Conservation (phyloP, 2,329 filamentous ascomycete genomes). For the Sporothrix dimorphospora region DNA sequence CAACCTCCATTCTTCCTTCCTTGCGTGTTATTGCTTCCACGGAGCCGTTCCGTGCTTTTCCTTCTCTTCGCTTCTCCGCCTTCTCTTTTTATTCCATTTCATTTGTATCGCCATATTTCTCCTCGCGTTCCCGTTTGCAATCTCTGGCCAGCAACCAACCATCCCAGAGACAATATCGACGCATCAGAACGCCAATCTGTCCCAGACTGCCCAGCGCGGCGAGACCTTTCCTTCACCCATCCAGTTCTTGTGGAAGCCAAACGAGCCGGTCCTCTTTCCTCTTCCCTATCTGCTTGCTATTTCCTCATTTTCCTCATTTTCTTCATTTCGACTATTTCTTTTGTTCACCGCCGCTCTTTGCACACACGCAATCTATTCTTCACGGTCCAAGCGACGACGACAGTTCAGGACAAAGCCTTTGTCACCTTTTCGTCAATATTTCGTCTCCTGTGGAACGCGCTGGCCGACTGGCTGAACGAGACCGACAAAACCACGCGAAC, state of each 20-base stretch:
- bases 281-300: neutral
- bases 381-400: neutral
- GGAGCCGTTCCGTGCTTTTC: slow-evolving; percentile 5
- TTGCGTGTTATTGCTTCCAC: slow-evolving; percentile 5
- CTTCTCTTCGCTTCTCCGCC: slow-evolving; percentile 16
- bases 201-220: slow-evolving; percentile 6
- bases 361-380: neutral
- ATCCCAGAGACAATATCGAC: slow-evolving; percentile 21
- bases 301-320: neutral
- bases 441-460: slow-evolving; percentile 14
- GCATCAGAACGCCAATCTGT: slow-evolving; percentile 24
- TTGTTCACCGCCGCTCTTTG: neutral
- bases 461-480: slow-evolving; percentile 13
- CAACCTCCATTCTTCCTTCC: slow-evolving; percentile 7
- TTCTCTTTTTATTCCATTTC: neutral
- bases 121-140: slow-evolving; percentile 14
- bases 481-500: neutral
- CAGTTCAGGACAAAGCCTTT: slow-evolving; percentile 7
- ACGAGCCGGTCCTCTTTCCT: slow-evolving; percentile 5
- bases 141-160: slow-evolving; percentile 11
- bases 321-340: neutral
- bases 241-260: slow-evolving; percentile 10
- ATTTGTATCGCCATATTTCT: neutral
- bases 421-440: neutral
- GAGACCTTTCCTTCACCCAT: neutral